Conservation (phyloP, 2,329 filamentous ascomycete genomes). For the Elsinoe arachidis region DNA sequence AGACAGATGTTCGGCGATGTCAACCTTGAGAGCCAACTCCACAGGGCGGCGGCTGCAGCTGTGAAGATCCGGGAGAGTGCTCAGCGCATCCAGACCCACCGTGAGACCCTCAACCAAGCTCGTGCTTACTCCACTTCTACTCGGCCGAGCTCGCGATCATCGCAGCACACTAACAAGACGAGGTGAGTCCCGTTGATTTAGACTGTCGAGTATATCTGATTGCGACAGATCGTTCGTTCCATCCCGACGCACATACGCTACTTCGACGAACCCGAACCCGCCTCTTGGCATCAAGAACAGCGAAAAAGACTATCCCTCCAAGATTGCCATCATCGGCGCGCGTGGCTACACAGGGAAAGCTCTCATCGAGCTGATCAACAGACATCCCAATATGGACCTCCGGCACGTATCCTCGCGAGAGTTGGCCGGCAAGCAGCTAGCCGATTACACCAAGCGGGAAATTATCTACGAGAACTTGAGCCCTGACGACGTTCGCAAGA, state of each 20-base stretch:
- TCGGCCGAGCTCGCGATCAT: not conserved
- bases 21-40: conserved; percentile 78
- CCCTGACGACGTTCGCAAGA: conserved; percentile 74
- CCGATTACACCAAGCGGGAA: conserved; percentile 84
- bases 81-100: conserved; percentile 33
- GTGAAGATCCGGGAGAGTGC: conserved; percentile 47
- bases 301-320: conserved; percentile 68
- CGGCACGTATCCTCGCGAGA: conserved; percentile 89
- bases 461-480: conserved; percentile 87
- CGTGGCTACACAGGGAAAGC: conserved; percentile 92
- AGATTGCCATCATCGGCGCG: conserved; percentile 79
- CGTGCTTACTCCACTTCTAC: conserved; percentile 59
- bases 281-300: conserved; percentile 82
- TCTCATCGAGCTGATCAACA: conserved; percentile 76
- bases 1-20: conserved; percentile 81
- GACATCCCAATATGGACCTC: conserved; percentile 83
- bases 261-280: conserved; percentile 77
- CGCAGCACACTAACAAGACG: not conserved
- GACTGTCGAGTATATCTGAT: not conserved
- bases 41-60: conserved; percentile 65
- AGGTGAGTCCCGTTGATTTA: not conserved
- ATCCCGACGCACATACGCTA: conserved; percentile 44
- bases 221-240: conserved; percentile 20
- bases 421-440: conserved; percentile 73
- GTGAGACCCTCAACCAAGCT: conserved; percentile 37